These are phyloP conservation scores for Erysimum cheiranthoides DNA, from an alignment of 345 rosid genomes.

Conservation along the genomic window DNA sequence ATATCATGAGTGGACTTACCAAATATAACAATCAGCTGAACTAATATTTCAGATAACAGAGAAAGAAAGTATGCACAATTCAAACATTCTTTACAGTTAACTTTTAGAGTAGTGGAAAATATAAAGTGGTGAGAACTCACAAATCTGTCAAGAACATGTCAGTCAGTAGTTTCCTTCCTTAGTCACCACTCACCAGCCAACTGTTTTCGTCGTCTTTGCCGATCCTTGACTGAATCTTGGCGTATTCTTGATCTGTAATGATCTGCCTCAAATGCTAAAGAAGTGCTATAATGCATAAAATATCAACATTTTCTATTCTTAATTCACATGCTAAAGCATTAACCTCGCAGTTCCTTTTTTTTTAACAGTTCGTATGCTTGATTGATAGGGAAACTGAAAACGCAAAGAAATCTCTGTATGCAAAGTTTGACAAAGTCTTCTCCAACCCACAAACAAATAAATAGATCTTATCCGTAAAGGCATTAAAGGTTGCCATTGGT, in stretches of 20 bases:
- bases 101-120: neutral
- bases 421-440: neutral
- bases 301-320: too few species aligned
- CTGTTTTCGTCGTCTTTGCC: neutral
- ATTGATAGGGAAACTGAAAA: neutral
- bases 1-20: neutral
- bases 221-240: neutral
- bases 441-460: neutral
- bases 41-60: neutral
- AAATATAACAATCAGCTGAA: neutral
- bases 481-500: neutral
- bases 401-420: neutral
- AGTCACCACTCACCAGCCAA: neutral
- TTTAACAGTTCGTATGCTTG: neutral
- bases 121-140: neutral
- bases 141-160: neutral
- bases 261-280: neutral
- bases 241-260: neutral
- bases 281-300: too few species aligned
- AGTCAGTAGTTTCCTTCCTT: neutral
- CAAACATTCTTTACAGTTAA: too few species aligned
- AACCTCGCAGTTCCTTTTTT: neutral
- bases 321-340: neutral
- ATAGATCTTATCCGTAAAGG: neutral
- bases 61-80: neutral